phyloP scores from a whole-genome alignment of 805 yeast species.

The Metschnikowia cerradonensis region DNA sequence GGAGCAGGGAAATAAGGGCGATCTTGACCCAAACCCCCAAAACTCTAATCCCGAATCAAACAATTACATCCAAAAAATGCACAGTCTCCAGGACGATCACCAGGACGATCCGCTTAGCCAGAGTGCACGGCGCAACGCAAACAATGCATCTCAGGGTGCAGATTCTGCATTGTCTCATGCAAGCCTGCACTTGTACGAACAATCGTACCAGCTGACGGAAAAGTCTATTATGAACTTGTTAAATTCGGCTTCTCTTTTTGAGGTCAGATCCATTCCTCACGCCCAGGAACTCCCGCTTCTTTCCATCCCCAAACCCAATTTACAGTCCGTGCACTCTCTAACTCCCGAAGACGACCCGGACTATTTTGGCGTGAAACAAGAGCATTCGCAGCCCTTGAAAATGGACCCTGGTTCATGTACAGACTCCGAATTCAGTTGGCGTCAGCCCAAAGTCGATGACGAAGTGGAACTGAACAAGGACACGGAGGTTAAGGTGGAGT shows the following conservation, averaged over 20 bases:
- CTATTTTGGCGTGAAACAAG: not conserved
- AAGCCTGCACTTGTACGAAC: conserved; percentile 1
- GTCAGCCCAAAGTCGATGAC: too few species aligned
- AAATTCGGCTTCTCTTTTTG: conserved; percentile 19
- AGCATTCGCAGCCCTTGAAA: not conserved
- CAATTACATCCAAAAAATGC: too few species aligned
- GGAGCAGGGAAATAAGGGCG: too few species aligned
- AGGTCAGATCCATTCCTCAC: not conserved
- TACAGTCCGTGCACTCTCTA: conserved; percentile 1
- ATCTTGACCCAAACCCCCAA: not conserved
- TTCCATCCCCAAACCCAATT: not conserved
- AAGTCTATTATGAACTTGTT: conserved; percentile 39
- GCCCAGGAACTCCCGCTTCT: not conserved
- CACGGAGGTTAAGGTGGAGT: too few species aligned
- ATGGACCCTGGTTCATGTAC: not conserved
- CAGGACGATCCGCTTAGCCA: too few species aligned
- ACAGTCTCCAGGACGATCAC: too few species aligned
- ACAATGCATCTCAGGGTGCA: not conserved
- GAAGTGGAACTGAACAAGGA: too few species aligned
- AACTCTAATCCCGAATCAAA: too few species aligned
- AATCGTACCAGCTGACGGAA: conserved; percentile 33
- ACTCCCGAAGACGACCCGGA: not conserved
- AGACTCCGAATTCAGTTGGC: not conserved
- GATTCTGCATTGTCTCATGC: not conserved
- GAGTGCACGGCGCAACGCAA: not conserved